Evolutionary conservation across 345 rosid genomes (phyloP).

Genomic region (Heritiera fomes): DNA sequence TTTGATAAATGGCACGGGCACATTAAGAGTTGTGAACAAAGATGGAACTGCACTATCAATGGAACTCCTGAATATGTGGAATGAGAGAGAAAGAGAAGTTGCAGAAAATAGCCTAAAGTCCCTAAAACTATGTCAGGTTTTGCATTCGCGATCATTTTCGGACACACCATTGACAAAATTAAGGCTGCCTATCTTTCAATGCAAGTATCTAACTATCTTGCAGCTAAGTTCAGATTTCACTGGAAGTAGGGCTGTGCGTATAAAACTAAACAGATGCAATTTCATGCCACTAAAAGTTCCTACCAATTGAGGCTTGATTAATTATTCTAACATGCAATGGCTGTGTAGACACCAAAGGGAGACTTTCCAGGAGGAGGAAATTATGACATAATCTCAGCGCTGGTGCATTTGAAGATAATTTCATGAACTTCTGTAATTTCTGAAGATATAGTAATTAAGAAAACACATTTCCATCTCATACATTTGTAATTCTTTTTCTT

Average conservation of each 20-base stretch:
- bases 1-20: constrained; percentile 33
- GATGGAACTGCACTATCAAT: constrained; percentile 82
- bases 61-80: constrained; percentile 74
- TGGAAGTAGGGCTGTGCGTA: not conserved
- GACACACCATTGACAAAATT: no score
- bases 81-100: constrained; percentile 65
- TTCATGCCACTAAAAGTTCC: not conserved
- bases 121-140: constrained; percentile 31
- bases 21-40: constrained; percentile 62
- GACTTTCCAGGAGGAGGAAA: constrained; percentile 89
- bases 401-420: no score
- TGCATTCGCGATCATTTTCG: no score
- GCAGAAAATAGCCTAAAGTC: constrained; percentile 53
- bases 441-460: no score
- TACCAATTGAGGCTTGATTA: not conserved
- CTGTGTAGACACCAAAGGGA: constrained; percentile 61
- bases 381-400: constrained; percentile 14
- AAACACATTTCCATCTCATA: no score
- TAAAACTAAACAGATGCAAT: not conserved
- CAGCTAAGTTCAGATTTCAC: no score
- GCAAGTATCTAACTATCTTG: no score
- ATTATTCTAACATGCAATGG: constrained; percentile 12
- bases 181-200: no score
- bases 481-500: no score
- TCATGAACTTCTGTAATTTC: no score